Evolutionary conservation across 495 filamentous ascomycete genomes (phyloP).

Genomic region (Aspergillus hancockii): DNA sequence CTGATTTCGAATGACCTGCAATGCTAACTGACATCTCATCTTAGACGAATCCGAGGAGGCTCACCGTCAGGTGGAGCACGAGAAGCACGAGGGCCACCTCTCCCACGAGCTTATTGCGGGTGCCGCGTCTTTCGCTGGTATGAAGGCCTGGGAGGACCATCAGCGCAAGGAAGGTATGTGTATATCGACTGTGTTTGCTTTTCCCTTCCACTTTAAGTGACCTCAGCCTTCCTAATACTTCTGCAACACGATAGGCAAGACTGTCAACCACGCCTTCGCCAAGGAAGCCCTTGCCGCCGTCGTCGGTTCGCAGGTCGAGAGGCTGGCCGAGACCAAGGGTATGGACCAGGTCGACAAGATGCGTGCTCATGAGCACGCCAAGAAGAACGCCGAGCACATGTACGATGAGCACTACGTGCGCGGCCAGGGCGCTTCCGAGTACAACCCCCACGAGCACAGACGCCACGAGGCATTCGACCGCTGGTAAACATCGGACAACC

Average conservation of each 20-base stretch:
- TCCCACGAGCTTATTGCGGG: slow-evolving; percentile 75
- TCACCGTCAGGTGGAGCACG: slow-evolving; percentile 62
- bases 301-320: slow-evolving; percentile 75
- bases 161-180: slow-evolving; percentile 68
- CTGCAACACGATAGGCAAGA: slow-evolving; percentile 56
- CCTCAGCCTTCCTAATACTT: background rate
- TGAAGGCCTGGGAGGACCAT: slow-evolving; percentile 78
- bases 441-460: slow-evolving; percentile 41
- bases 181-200: background rate
- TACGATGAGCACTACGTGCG: slow-evolving; percentile 62
- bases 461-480: slow-evolving; percentile 33
- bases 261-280: slow-evolving; percentile 70
- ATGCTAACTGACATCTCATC: slow-evolving; percentile 4
- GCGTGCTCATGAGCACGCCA: slow-evolving; percentile 65
- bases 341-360: slow-evolving; percentile 67
- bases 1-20: background rate
- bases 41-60: slow-evolving; percentile 51
- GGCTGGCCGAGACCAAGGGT: slow-evolving; percentile 77
- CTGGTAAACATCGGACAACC: slow-evolving; percentile 13
- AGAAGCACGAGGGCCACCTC: slow-evolving; percentile 60
- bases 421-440: slow-evolving; percentile 42
- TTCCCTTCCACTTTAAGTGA: slow-evolving; percentile 5
- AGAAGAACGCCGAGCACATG: slow-evolving; percentile 62
- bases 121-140: slow-evolving; percentile 75
- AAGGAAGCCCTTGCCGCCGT: slow-evolving; percentile 75